Evolutionary conservation across 1,284 basidiomycete species (phyloP).

Genomic region (Malassezia dermatis): DNA sequence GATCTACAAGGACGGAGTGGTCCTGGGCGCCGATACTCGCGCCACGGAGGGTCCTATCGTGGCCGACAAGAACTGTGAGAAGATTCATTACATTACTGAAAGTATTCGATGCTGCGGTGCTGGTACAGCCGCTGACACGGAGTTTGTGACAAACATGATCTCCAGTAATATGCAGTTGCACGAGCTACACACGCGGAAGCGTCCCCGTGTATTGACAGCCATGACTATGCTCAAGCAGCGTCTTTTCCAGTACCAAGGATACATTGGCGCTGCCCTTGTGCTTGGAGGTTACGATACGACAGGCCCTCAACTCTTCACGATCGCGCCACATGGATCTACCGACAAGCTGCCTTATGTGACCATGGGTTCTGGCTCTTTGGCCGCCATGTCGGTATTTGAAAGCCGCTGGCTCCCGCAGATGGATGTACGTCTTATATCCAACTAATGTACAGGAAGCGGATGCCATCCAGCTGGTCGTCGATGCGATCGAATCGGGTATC

Average conservation of each 20-base stretch:
- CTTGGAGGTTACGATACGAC: slow-evolving; percentile 90
- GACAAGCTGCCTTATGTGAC: slow-evolving; percentile 98
- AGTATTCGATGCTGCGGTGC: slow-evolving; percentile 92
- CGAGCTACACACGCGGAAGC: slow-evolving; percentile 39
- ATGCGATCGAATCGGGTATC: slow-evolving; percentile 86
- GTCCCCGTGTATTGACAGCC: slow-evolving; percentile 74
- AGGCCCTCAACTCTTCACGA: slow-evolving; percentile 89
- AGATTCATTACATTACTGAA: slow-evolving; percentile 73
- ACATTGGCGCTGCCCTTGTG: slow-evolving; percentile 88
- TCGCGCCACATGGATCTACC: slow-evolving; percentile 91
- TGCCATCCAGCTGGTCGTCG: slow-evolving; percentile 71
- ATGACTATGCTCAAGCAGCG: slow-evolving; percentile 96
- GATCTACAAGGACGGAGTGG: slow-evolving; percentile 77
- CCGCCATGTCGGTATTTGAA: slow-evolving; percentile 98
- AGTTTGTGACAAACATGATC: slow-evolving; percentile 57
- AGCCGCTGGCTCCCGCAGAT: slow-evolving; percentile 72
- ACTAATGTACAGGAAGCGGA: slow-evolving; percentile 59
- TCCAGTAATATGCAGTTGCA: slow-evolving; percentile 46
- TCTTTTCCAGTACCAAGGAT: slow-evolving; percentile 78
- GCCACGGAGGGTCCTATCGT: slow-evolving; percentile 91
- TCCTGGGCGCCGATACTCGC: slow-evolving; percentile 91
- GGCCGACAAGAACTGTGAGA: slow-evolving; percentile 99
- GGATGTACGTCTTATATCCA: slow-evolving; percentile 48
- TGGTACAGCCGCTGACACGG: slow-evolving; percentile 93
- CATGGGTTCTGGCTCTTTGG: slow-evolving; percentile 91